Evolutionary conservation across 2,329 filamentous ascomycete species (phyloP).

Genomic region (Xylaria sp.): DNA sequence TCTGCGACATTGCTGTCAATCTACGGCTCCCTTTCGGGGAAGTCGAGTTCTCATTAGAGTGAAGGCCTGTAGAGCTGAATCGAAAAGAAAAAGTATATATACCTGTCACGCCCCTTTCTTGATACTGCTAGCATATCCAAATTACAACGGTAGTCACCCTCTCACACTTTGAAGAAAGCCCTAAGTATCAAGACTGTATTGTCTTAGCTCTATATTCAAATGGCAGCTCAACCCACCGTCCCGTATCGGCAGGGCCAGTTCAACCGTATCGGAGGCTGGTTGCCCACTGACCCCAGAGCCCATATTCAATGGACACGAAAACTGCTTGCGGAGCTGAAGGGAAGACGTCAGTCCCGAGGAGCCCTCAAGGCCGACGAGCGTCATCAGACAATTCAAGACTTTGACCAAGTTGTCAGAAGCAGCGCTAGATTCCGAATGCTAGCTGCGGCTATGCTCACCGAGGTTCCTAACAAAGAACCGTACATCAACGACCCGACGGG

Average conservation of each 20-base stretch:
- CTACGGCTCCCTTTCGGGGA: background rate
- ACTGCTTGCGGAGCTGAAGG: background rate
- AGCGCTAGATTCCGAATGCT: constrained; percentile 13
- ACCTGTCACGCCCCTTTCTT: background rate
- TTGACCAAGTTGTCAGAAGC: constrained; percentile 12
- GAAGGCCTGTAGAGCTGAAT: background rate
- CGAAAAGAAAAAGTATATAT: background rate
- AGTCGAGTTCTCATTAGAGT: no score
- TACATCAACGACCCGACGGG: constrained; percentile 6
- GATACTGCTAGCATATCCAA: background rate
- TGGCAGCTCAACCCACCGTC: constrained; percentile 7
- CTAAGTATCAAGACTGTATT: background rate
- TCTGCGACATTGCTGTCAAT: background rate
- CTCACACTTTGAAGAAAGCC: background rate
- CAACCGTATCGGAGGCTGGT: constrained; percentile 4
- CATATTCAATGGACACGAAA: constrained; percentile 17
- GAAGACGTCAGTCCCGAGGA: background rate
- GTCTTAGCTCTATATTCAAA: background rate
- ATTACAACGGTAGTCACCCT: background rate
- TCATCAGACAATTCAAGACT: background rate
- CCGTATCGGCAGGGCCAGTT: constrained; percentile 6
- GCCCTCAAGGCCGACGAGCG: background rate
- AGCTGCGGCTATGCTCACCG: constrained; percentile 11
- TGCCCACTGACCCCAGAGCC: background rate
- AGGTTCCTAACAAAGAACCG: constrained; percentile 20